Evolutionary conservation across 169 alveolate species (phyloP).

Genomic region (Babesia bovis): DNA sequence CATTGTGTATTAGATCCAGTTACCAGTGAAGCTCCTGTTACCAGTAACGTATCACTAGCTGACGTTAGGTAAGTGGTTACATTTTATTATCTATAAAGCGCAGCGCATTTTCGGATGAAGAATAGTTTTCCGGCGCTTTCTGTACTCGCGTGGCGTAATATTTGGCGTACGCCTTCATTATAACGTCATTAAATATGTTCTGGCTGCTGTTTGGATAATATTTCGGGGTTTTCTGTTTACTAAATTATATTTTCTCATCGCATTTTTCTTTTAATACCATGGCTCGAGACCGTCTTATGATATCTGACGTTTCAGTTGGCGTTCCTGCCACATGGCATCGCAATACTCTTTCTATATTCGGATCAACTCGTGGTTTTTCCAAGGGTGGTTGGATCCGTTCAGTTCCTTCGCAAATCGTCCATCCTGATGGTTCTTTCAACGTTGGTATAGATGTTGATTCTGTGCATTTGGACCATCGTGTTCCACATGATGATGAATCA

Average conservation of each 20-base stretch:
- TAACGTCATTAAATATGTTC: too few relatives aligned
- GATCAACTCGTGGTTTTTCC: not conserved
- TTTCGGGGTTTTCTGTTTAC: too few relatives aligned
- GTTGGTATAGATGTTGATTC: slow-evolving; percentile 60
- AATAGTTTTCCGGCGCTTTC: not conserved
- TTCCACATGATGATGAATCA: not conserved
- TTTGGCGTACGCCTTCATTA: too few relatives aligned
- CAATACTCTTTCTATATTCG: slow-evolving; percentile 31
- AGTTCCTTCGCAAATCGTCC: slow-evolving; percentile 56
- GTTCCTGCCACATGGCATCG: slow-evolving; percentile 67
- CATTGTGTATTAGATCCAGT: too few relatives aligned
- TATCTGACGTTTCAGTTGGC: slow-evolving; percentile 48
- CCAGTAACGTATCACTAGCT: slow-evolving; percentile 15
- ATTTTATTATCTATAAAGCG: not conserved
- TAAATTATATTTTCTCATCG: not conserved
- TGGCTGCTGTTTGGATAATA: too few relatives aligned
- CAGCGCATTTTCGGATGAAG: slow-evolving; percentile 42
- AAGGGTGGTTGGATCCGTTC: not conserved
- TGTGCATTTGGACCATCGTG: slow-evolving; percentile 15
- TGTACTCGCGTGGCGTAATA: not conserved
- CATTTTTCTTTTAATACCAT: not conserved
- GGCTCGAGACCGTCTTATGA: slow-evolving; percentile 48
- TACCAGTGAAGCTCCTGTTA: too few relatives aligned
- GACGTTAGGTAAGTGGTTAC: slow-evolving; percentile 3
- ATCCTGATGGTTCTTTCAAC: slow-evolving; percentile 60